Base-by-base conservation (phyloP, 805 yeast species). In the Metschnikowia corniflorae region DNA sequence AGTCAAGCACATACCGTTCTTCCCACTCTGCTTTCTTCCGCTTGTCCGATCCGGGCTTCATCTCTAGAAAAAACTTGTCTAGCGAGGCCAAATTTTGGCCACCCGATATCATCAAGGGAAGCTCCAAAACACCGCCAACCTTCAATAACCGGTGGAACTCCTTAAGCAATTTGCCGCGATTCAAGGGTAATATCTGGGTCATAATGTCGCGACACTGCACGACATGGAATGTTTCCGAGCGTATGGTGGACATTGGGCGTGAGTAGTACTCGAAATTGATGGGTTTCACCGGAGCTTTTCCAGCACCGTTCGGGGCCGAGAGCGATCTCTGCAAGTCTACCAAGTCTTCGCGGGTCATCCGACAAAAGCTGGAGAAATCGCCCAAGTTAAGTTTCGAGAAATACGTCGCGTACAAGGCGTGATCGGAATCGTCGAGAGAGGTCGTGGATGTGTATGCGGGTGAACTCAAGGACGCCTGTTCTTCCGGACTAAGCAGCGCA, bases 121-220 rank as follows among this genome's bases (percentile, higher is more conserved):
- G 28, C 34, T 66, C 70, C 8, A 68, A 37, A 2, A 44, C 31
- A 2, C 73, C 73, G 1, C 63, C 71, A 5, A 36, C 43, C 37
- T 57, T 58, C 33, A 68, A 51, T 16, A 68, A 54, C 20, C 73
- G 48, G 38, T 60, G 40, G 35, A 65, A 65, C 37, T 68, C 68
- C 6, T 41, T 27, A 3, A 67, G 35, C 6, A 63, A 40, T 1
- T 51, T 45, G 21, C 39, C 51, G 36, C 49, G 51, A 35, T 64
- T 65, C 2, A 38, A 20, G 8, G 49, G 44, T 8, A 58, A 55
- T 15, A 65, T 32, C 39, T 67, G 70, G 9, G 60, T 46, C n/a
- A 49, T 33, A 19, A 65, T 44, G 40, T 68, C 73, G 23, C 70
- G 49, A 19, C 60, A 50, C 26, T 65, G 70, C 21, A 68, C 55